A percentile compares a stretch with the other conserved stretches of the same genome.
Conservation (phyloP, 148 eudicot species). For the Chenopodium quinoa region DNA sequence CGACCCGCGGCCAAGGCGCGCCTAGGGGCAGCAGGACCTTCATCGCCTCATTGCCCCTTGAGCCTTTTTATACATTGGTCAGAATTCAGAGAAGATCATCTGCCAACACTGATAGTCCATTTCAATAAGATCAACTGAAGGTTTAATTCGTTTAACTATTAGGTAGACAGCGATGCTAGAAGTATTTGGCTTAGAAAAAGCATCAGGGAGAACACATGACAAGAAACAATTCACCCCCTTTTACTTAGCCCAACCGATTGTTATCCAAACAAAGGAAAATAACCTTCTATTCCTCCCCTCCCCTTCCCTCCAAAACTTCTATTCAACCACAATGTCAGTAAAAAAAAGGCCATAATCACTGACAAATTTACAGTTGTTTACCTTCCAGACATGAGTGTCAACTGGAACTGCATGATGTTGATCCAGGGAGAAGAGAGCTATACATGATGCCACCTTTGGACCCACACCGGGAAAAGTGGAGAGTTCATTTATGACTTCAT, state of each 20-base stretch:
- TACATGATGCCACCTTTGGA: conserved; percentile 96
- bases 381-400: conserved; percentile 97
- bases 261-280: neutral
- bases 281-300: neutral
- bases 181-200: neutral
- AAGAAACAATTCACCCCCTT: neutral
- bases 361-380: conserved; percentile 11
- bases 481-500: conserved; percentile 60
- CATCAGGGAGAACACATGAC: neutral
- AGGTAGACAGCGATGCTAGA: neutral
- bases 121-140: no score
- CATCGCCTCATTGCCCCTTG: no score
- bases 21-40: no score
- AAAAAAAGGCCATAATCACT: neutral
- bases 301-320: neutral
- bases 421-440: conserved; percentile 92
- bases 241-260: neutral
- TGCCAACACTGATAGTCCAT: neutral
- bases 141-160: neutral
- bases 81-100: neutral
- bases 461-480: conserved; percentile 88
- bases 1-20: no score
- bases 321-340: neutral
- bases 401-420: conserved; percentile 98
- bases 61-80: no score